Evolutionary conservation across 1,139 yeast genomes (phyloP).

Genomic region (Pichia sp.): DNA sequence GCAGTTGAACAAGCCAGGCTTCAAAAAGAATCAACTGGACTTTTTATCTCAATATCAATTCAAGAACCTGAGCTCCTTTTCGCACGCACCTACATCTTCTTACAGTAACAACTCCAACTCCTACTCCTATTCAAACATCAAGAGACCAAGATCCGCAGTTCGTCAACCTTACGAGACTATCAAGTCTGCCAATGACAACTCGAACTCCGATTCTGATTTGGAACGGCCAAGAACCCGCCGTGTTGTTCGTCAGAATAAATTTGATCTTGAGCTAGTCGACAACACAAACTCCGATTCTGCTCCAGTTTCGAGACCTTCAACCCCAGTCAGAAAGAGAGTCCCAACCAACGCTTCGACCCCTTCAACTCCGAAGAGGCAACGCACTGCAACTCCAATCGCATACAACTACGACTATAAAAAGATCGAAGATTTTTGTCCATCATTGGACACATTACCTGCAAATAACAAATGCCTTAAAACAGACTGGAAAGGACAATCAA

Average conservation of each 20-base stretch:
- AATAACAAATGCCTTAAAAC: slow-evolving; percentile 75
- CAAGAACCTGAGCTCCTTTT: slow-evolving; percentile 18
- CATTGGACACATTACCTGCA: slow-evolving; percentile 53
- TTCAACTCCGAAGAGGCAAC: slow-evolving; percentile 34
- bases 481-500: slow-evolving; percentile 98
- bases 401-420: slow-evolving; percentile 55
- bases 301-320: slow-evolving; percentile 29
- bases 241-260: slow-evolving; percentile 39
- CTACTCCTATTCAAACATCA: neutral
- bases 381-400: slow-evolving; percentile 35
- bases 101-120: slow-evolving; percentile 25
- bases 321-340: slow-evolving; percentile 39
- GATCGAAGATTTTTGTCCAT: slow-evolving; percentile 75
- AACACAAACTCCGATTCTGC: slow-evolving; percentile 14
- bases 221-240: slow-evolving; percentile 62
- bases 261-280: slow-evolving; percentile 25
- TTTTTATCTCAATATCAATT: slow-evolving; percentile 48
- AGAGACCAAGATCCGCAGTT: slow-evolving; percentile 17
- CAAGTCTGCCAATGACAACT: slow-evolving; percentile 34
- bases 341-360: slow-evolving; percentile 20
- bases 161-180: slow-evolving; percentile 33
- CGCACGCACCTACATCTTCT: slow-evolving; percentile 8
- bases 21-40: slow-evolving; percentile 44
- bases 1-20: slow-evolving; percentile 37
- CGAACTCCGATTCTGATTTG: slow-evolving; percentile 35